Evolutionary conservation across 140 eudicot genomes (phyloP), one percentile per base, ranked within the genome.

Genomic region (Cichorium intybus): DNA sequence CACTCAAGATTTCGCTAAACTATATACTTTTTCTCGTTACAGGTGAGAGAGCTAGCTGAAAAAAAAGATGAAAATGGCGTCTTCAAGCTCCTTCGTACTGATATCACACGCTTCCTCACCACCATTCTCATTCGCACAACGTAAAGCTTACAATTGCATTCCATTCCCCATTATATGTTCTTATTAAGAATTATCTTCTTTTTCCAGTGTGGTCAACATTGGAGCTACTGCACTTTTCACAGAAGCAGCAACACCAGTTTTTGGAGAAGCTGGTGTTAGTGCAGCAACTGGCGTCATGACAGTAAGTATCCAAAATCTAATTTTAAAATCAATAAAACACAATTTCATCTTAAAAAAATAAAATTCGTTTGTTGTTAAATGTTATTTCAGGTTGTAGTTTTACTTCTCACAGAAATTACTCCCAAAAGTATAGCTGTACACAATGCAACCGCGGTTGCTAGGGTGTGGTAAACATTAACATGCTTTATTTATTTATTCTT

Each of bases 381-480:
- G 3, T 33, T 79, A 52, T 69, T 52, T 50, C 88, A 92, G 98
- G 96, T 92, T 48, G 95, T 87, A 53, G 78, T 92, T 75, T 82
- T 92, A 79, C 96, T 92, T 49, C 92, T 88, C 55, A 92, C 96
- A n/a, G n/a, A n/a, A n/a, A n/a, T n/a, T n/a, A n/a, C n/a, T n/a
- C n/a, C n/a, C n/a, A n/a, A n/a, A n/a, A n/a, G n/a, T n/a, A n/a
- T n/a, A n/a, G n/a, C n/a, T n/a, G n/a, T n/a, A n/a, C n/a, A n/a
- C n/a, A n/a, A n/a, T n/a, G n/a, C n/a, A n/a, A n/a, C n/a, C n/a
- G n/a, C n/a, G n/a, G n/a, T n/a, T n/a, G n/a, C n/a, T n/a, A n/a
- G n/a, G n/a, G n/a, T n/a, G n/a, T n/a, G n/a, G n/a, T n/a, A n/a
- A n/a, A n/a, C n/a, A n/a, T n/a, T n/a, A n/a, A n/a, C n/a, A n/a